Evolutionary conservation across 2,329 filamentous ascomycete species (phyloP).

Genomic region (Trichoderma harzianum): DNA sequence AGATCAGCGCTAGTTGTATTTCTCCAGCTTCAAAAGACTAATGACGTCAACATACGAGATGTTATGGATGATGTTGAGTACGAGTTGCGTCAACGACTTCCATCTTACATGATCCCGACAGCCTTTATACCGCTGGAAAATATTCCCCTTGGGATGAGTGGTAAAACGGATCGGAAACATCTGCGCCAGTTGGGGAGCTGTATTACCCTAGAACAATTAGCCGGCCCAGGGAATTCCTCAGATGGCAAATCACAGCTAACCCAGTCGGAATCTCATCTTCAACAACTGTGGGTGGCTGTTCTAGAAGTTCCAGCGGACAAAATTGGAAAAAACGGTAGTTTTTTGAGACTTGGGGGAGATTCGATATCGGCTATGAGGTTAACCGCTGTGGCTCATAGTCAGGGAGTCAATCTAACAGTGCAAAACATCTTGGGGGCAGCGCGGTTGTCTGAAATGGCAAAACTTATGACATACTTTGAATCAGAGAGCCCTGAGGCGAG

Average conservation of each 20-base stretch:
- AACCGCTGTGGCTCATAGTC: neutral
- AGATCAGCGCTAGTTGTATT: neutral
- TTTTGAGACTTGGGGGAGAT: slow-evolving; percentile 3
- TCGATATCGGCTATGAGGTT: slow-evolving; percentile 10
- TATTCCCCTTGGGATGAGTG: neutral
- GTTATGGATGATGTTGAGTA: neutral
- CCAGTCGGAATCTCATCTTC: neutral
- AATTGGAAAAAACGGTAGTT: neutral
- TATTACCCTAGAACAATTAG: neutral
- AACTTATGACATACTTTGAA: neutral
- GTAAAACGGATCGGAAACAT: slow-evolving; percentile 7
- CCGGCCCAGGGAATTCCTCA: neutral
- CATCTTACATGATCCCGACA: slow-evolving; percentile 1
- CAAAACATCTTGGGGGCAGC: neutral
- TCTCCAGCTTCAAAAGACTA: neutral
- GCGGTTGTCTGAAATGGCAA: slow-evolving; percentile 2
- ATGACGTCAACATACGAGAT: neutral
- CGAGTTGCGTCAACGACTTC: neutral
- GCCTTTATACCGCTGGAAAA: neutral
- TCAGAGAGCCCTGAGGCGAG: neutral
- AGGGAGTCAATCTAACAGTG: neutral
- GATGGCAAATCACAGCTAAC: neutral
- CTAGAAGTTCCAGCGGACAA: neutral
- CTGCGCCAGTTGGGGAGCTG: neutral
- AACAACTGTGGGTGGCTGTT: neutral